Evolutionary conservation across 805 yeast species (phyloP), one percentile per base, ranked within the genome.

Genomic region (Scheffersomyces lignosus): DNA sequence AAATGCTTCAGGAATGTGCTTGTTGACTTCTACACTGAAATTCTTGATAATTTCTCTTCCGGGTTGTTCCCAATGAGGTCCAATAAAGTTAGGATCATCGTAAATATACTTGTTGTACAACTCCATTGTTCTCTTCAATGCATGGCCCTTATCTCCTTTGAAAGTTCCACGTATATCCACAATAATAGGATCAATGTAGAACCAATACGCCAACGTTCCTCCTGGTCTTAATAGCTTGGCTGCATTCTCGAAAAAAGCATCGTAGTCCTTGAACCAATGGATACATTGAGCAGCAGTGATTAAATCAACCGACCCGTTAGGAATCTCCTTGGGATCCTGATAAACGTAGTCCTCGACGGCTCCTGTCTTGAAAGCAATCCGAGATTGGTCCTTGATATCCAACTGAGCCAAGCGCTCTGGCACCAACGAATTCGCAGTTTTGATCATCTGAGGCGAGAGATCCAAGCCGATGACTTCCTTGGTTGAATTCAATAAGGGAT

Each of bases 21-120:
- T 48, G 24, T 64, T 54, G 4, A 80, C 66, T 8, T 64, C 74
- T 12, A 44, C 50, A 43, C 75, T 69, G 39, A 70, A 51, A 5
- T 62, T 44, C 34, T 81, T 63, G 23, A 90, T 58, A 10, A 74
- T 62, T 4, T 52, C 36, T 32, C 95, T 67, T 0, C 96, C 97
- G 0, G 95, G 93, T 47, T 83, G 84, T 49, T 87, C 85, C 97
- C 97, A 90, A 53, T 78, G 78, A 0, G 81, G 80, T 0, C 90
- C 90, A 31, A 83, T 55, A 29, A 52, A 63, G 2, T 58, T 52
- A 0, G 73, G 66, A 32, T 63, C 65, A 18, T 66, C 70, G 44
- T 76, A 76, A 4, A 62, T 65, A 33, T 66, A 58, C 28, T 67
- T 59, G 29, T 58, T 49, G 61, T 72, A 66, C 15, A 60, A 41